Percentiles rank a stretch among this genome's conserved stretches.
Evolutionary conservation across 257 asterid species (phyloP).

Genomic region (Solanum stenotomum): DNA sequence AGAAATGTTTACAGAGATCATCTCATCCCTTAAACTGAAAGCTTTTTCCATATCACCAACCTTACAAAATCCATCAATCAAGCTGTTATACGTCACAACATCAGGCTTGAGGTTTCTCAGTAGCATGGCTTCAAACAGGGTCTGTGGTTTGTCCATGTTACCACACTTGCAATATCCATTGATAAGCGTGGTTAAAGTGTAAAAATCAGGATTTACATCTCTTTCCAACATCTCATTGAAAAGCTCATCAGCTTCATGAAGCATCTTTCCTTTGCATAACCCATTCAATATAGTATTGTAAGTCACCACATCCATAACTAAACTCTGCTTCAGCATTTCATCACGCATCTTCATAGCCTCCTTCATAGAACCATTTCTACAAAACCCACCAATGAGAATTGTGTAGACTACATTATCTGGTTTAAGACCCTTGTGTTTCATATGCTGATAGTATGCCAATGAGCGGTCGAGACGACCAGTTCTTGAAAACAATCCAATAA

Average conservation of each 20-base stretch:
- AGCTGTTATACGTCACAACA: constrained; percentile 50
- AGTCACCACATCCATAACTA: constrained; percentile 61
- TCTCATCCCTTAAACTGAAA: constrained; percentile 34
- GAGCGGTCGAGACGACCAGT: constrained; percentile 39
- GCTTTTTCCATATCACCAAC: constrained; percentile 52
- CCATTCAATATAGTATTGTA: constrained; percentile 62
- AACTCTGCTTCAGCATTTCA: constrained; percentile 53
- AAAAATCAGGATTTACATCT: constrained; percentile 57
- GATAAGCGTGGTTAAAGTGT: constrained; percentile 56
- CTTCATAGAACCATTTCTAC: constrained; percentile 39
- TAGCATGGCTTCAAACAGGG: constrained; percentile 41
- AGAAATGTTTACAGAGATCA: constrained; percentile 32
- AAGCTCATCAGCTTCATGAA: constrained; percentile 48
- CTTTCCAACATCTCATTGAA: constrained; percentile 74
- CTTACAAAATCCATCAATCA: constrained; percentile 67
- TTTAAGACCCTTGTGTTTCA: constrained; percentile 36
- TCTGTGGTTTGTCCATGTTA: constrained; percentile 35
- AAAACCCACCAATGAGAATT: constrained; percentile 60
- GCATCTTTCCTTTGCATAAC: constrained; percentile 52
- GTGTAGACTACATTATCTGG: constrained; percentile 67
- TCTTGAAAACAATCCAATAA: constrained; percentile 53
- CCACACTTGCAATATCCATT: constrained; percentile 62
- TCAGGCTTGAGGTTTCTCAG: constrained; percentile 51
- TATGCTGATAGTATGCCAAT: constrained; percentile 29
- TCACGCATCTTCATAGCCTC: constrained; percentile 60